A percentile compares a stretch with the other conserved stretches of the same genome.
phyloP scores from a whole-genome alignment of 768 basidiomycete species.

The Termitomyces sp. region DNA sequence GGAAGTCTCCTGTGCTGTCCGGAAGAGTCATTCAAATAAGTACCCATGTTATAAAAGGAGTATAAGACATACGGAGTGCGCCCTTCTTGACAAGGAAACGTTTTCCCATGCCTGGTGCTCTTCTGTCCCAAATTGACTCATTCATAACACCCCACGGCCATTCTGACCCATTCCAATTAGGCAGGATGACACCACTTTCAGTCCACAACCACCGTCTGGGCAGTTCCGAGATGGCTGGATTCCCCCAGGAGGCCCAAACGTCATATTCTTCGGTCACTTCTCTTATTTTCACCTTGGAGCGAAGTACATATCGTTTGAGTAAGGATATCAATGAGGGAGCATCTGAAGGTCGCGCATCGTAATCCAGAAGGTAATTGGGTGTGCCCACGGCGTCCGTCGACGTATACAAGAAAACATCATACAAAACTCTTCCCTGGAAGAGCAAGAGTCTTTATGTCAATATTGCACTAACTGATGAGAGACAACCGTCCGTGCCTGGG shows the following conservation, averaged over 20 bases:
- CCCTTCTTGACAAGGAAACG: slow-evolving; percentile 68
- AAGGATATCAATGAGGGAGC: slow-evolving; percentile 58
- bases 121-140: slow-evolving; percentile 51
- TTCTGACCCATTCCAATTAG: slow-evolving; percentile 50
- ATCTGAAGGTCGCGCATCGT: slow-evolving; percentile 57
- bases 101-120: slow-evolving; percentile 75
- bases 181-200: slow-evolving; percentile 73
- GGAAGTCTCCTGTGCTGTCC: slow-evolving; percentile 44
- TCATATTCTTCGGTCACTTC: slow-evolving; percentile 77
- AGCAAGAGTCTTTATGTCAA: slow-evolving; percentile 10
- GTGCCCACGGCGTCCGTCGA: slow-evolving; percentile 36
- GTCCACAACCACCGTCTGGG: slow-evolving; percentile 44
- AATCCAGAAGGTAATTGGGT: slow-evolving; percentile 63
- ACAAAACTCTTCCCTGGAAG: slow-evolving; percentile 78
- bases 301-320: slow-evolving; percentile 80
- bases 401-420: slow-evolving; percentile 85
- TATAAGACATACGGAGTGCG: slow-evolving; percentile 58
- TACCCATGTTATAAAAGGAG: background rate
- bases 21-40: background rate
- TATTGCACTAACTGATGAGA: background rate
- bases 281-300: slow-evolving; percentile 81
- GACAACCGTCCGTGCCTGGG: slow-evolving; percentile 51
- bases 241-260: slow-evolving; percentile 79
- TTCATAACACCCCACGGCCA: slow-evolving; percentile 62
- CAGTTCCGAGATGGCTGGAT: slow-evolving; percentile 21